A percentile compares a stretch with the other conserved stretches of the same genome.
Evolutionary conservation across 2,329 filamentous ascomycete species (phyloP).

Genomic region (Colletotrichum sp.): DNA sequence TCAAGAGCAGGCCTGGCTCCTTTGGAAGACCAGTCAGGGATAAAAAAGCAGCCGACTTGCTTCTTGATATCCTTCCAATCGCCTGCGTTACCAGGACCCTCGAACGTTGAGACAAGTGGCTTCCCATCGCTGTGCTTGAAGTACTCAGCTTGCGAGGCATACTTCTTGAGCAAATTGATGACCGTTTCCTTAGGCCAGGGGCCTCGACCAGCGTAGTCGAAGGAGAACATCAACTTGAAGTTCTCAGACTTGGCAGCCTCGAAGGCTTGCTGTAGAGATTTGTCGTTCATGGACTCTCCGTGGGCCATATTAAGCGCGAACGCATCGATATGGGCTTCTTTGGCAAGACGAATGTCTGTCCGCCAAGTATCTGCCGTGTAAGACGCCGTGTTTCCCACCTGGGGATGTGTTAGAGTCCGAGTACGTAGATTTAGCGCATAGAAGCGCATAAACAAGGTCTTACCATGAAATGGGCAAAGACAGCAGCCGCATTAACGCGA

Average conservation of each 20-base stretch:
- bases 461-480: neutral
- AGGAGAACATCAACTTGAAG: conserved; percentile 8
- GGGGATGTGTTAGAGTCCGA: neutral
- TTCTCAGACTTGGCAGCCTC: neutral
- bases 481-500: neutral
- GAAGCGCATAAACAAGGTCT: neutral
- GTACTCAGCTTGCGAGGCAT: neutral
- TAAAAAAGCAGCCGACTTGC: conserved; percentile 41
- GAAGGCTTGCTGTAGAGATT: conserved; percentile 2
- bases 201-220: neutral
- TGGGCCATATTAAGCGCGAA: neutral
- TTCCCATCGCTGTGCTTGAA: conserved; percentile 25
- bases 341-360: neutral
- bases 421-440: neutral
- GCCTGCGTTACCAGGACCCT: conserved; percentile 41
- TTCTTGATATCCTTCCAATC: conserved; percentile 50
- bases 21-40: conserved; percentile 48
- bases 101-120: conserved; percentile 45
- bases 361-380: neutral
- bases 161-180: neutral
- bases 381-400: neutral
- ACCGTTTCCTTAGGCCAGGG: neutral
- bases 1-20: conserved; percentile 30
- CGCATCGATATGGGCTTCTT: conserved; percentile 7
- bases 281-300: conserved; percentile 11